Conservation (phyloP, 2,329 filamentous ascomycete species). For the Colletotrichum kahawae region DNA sequence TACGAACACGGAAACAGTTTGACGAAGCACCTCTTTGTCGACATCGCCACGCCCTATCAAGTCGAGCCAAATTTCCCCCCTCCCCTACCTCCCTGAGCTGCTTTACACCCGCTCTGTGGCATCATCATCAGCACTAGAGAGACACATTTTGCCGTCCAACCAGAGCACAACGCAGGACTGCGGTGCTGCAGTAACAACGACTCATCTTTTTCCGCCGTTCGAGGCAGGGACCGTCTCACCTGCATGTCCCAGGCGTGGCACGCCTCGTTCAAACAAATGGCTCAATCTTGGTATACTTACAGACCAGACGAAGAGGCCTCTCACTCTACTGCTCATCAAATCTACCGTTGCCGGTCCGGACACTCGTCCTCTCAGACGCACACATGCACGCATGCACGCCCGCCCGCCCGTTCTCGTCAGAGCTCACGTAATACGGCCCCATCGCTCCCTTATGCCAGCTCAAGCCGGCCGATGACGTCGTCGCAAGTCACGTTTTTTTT, state of each 20-base stretch:
- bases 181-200: neutral
- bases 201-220: neutral
- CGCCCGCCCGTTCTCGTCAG: neutral
- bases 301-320: neutral
- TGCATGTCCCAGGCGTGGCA: neutral
- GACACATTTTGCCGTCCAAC: slow-evolving; percentile 3
- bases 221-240: slow-evolving; percentile 9
- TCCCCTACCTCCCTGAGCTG: neutral
- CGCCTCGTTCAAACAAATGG: neutral
- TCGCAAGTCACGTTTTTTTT: neutral
- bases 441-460: neutral
- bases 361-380: neutral
- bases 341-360: neutral
- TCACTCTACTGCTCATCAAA: neutral
- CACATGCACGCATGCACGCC: neutral
- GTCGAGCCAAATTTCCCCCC: neutral
- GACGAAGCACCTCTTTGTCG: neutral
- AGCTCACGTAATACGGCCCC: neutral
- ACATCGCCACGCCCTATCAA: neutral
- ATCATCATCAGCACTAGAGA: neutral
- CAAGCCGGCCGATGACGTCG: slow-evolving; percentile 5
- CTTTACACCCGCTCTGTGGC: neutral
- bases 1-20: neutral
- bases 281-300: neutral
- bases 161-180: neutral